Evolutionary conservation across 106 monocot species (phyloP), one percentile per base, ranked within the genome.

Genomic region (Allium sativum): DNA sequence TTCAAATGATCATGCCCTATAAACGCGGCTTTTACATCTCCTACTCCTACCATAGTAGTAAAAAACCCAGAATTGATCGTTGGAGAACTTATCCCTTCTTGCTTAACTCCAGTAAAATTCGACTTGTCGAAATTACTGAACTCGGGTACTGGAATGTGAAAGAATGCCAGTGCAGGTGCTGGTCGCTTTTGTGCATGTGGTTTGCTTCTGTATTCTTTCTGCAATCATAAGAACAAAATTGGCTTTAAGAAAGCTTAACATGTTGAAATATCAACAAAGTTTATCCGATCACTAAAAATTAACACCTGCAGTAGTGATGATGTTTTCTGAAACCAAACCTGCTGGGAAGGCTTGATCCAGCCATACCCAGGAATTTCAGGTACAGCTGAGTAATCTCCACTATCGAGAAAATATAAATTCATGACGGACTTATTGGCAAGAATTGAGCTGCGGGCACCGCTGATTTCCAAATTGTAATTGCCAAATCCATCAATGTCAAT

Each of bases 291-390:
- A 31, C 0, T 2, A 31, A 31, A 31, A 31, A 31, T 31, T 31
- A 31, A 31, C 31, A 87, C 86, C 90, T 84, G 87, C 4, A 87
- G 71, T 15, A 18, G 68, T 0, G 63, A 61, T 19, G 90, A 90
- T 14, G 84, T 90, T 17, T 79, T 64, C 66, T 84, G 73, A 65
- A 96, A 96, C 95, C 95, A 96, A 53, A 87, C 42, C 53, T 87
- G 90, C 75, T 96, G 95, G 2, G 95, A 87, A 20, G 77, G 77
- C 63, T 96, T 96, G 67, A 96, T 80, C 95, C 95, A 96, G 9
- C 79, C 84, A 56, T 96, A 96, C 8, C 79, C 79, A 6, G 58
- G 48, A 55, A 96, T 75, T 6, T 64, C 45, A 7, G 78, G 62
- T 1, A 79, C 82, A 0, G 87, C 75, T 13, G 90, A 84, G 68